Base-by-base conservation (phyloP, 2,329 filamentous ascomycete genomes). In the Fusarium dimerum region DNA sequence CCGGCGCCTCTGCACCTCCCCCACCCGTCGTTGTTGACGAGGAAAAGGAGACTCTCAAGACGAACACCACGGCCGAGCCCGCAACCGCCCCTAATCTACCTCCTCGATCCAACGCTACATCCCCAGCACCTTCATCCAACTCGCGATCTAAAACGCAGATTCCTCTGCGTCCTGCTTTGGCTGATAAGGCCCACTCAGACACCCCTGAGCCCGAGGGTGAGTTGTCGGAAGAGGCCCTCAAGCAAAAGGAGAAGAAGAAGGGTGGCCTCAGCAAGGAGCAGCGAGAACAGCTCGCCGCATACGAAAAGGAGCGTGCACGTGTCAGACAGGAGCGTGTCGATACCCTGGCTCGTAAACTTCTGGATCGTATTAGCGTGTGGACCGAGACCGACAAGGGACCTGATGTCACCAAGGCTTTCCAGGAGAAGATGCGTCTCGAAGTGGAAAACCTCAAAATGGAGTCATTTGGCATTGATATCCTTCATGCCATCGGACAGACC, bases 391-490 rank as follows among this genome's bases (percentile, higher is more conserved):
- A 97, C 75, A 96, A 94, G 76, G 84, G 88, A 43, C 56, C 74
- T 13, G 92, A 96, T 63, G 90, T 97, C 54, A 97, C 93, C 34
- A 78, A 77, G 52, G 90, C 94, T 0, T 99, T 97, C 78, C 87
- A 92, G 71, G 90, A 93, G 70, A 97, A 99, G 83, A 97, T 90
- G 62, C 84, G 87, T 40, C 85, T 97, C 40, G 94, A 99, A 75
- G 90, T 96, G 26, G 94, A 99, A 77, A 96, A 97, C 69, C 79
- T 99, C 64, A 99, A 97, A 81, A 99, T 99, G 91, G 94, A 99
- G 76, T 95, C 90, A 1, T 99, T 99, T 65, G 94, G 94, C 47
- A 81, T 99, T 40, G 94, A 99, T 59, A 97, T 97, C 63, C 79
- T 97, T 45, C 93, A 97, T 72, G 92, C 94, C 43, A 95, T 99